Percentiles rank a stretch among this genome's conserved stretches.
phyloP scores from a whole-genome alignment of 192 early-diverging fungal species.

The Mortierella alpina region DNA sequence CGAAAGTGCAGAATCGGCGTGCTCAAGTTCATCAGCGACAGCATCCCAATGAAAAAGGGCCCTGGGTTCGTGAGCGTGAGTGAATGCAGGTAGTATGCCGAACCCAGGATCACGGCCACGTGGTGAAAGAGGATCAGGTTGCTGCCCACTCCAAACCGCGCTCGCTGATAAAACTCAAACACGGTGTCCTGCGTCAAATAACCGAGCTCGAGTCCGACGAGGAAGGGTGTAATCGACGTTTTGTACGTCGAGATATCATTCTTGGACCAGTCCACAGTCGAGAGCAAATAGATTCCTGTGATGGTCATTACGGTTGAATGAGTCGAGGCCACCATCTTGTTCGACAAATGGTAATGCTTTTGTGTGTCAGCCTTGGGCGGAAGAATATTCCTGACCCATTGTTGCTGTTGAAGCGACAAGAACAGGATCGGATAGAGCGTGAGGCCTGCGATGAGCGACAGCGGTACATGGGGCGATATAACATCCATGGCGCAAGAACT shows the following conservation, averaged over 20 bases:
- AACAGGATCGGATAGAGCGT: conserved; percentile 32
- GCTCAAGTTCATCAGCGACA: conserved; percentile 37
- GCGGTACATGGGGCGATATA: conserved; percentile 32
- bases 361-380: conserved; percentile 22
- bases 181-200: conserved; percentile 31
- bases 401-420: conserved; percentile 7
- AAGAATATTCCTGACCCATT: conserved; percentile 15
- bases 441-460: conserved; percentile 32
- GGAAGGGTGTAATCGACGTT: conserved; percentile 25
- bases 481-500: conserved; percentile 8
- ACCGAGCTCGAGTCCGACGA: conserved; percentile 41
- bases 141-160: conserved; percentile 17
- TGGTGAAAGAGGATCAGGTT: conserved; percentile 40
- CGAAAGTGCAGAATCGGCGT: conserved; percentile 31
- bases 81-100: conserved; percentile 26
- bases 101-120: conserved; percentile 25
- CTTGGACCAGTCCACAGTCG: conserved; percentile 31
- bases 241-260: conserved; percentile 33
- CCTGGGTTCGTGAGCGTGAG: conserved; percentile 28
- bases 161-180: conserved; percentile 34
- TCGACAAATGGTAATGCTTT: conserved; percentile 30
- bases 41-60: conserved; percentile 31
- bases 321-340: conserved; percentile 34
- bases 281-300: conserved; percentile 12
- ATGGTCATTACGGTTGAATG: conserved; percentile 34